Evolutionary conservation across 768 basidiomycete species (phyloP), one percentile per base, ranked within the genome.

Genomic region (Amanita rubescens): DNA sequence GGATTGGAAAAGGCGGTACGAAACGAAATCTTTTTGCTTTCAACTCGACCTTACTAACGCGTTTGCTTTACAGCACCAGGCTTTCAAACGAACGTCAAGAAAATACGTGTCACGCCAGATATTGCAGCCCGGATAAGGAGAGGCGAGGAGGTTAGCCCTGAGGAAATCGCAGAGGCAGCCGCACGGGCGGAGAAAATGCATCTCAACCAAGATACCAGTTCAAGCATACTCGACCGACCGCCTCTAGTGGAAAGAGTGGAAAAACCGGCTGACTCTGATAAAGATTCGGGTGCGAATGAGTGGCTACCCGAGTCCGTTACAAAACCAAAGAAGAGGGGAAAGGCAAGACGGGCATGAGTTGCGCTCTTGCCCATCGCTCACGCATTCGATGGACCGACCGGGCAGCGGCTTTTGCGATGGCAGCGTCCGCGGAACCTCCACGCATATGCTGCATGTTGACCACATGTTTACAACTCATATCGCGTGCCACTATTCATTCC

Each of bases 1-100:
- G 79, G 4, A 79, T 79, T 33, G 79, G 79, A 20, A 77, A 76
- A 63, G 79, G 79, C 50, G 78, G 79, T 79, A 51, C 34, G 74
- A 57, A 35, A 43, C 11, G 38, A 30, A 30, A n/a, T n/a, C n/a
- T 8, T 8, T 30, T 30, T 30, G 27, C 27, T 3, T 30, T 8
- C 27, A 30, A 4, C 27, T 8, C 8, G 27, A 30, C 8, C 3
- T 30, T 8, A 30, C 3, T 30, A 30, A 30, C 8, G 8, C 27
- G 27, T n/a, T 30, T 30, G 27, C 27, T 30, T 30, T 30, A 8
- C 8, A 30, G 27, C 79, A 1, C 73, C 74, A 2, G 79, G 79
- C 6, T 81, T 81, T 62, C 78, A 80, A 62, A 81, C 79, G 0
- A 74, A 71, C 50, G 78, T 81, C 37, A 69, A 69, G 35, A 67